phyloP scores from a whole-genome alignment of 768 basidiomycete species.

The Tulasnella sp. region DNA sequence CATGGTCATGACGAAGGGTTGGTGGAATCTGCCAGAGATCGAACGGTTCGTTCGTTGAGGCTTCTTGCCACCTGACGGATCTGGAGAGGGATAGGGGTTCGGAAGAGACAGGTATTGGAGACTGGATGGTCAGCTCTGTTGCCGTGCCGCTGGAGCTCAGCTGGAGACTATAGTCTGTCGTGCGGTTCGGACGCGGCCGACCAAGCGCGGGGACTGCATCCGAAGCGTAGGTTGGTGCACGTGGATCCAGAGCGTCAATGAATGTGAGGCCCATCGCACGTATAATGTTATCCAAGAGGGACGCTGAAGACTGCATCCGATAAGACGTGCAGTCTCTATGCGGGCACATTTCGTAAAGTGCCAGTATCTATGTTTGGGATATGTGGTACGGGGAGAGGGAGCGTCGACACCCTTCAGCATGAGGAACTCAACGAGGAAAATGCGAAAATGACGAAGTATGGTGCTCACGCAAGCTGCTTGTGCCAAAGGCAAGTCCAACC shows the following conservation, averaged over 20 bases:
- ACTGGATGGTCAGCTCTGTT: no score
- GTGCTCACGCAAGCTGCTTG: neutral
- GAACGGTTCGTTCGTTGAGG: neutral
- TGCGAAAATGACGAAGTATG: no score
- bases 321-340: neutral
- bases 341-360: slow-evolving; percentile 10
- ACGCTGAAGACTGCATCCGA: neutral
- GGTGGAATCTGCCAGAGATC: neutral
- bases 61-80: no score
- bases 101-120: no score
- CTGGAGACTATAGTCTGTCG: no score
- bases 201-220: neutral
- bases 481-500: neutral
- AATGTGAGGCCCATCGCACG: neutral
- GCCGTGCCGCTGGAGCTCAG: no score
- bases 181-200: neutral
- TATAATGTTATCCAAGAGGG: neutral
- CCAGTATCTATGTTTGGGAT: slow-evolving; percentile 5
- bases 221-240: neutral
- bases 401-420: no score
- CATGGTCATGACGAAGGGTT: neutral
- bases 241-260: neutral
- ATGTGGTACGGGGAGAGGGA: no score
- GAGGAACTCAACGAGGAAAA: no score
- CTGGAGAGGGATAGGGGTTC: no score